Base-by-base conservation (phyloP, 1,284 basidiomycete species). In the Leccinum fallax region DNA sequence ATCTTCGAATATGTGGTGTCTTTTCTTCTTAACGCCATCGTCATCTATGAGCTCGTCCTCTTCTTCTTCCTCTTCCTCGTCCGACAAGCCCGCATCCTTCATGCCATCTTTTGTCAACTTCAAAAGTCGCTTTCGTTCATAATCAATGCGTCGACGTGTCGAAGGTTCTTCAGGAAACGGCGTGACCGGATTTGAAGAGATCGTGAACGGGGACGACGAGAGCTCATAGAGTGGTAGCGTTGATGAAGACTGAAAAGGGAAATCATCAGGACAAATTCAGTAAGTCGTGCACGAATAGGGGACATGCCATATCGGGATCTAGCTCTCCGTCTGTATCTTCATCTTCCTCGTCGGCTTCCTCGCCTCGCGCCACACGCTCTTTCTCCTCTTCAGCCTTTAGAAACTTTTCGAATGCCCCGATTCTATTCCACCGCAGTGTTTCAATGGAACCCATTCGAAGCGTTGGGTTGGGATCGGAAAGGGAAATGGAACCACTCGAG, bases 401-500 rank as follows among this genome's bases (percentile, higher is more conserved):
- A 55, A 69, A 76, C 26, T 21, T 66, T 5, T 76, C 73, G 16
- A 73, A 74, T 4, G 67, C 63, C 2, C 66, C 66, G 15, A 72
- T 57, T 40, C 69, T 63, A 43, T 74, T 74, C 73, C 73, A 74
- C 4, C 73, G 70, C 15, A 66, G 16, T 9, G 69, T 68, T 24
- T 73, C 65, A 11, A 74, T 49, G 2, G 61, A 51, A 26, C 71
- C 68, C 58, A 71, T 65, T 5, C 68, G 66, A 34, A 73, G 60
- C 15, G 69, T 70, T 43, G 40, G 60, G 0, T 59, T 61, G 2
- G 71, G 73, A 48, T 66, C n/a, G 15, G 64, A 68, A 26, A 76
- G 30, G 16, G 70, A 72, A 43, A 76, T 48, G 2, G 72, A 75
- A 0, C 86, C 86, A 21, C 77, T 78, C 2, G 85, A 85, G 9